A percentile compares a stretch with the other conserved stretches of the same genome.
These are phyloP conservation scores for Neurospora sp. DNA, from an alignment of 495 filamentous ascomycete species.

Conservation along the genomic window DNA sequence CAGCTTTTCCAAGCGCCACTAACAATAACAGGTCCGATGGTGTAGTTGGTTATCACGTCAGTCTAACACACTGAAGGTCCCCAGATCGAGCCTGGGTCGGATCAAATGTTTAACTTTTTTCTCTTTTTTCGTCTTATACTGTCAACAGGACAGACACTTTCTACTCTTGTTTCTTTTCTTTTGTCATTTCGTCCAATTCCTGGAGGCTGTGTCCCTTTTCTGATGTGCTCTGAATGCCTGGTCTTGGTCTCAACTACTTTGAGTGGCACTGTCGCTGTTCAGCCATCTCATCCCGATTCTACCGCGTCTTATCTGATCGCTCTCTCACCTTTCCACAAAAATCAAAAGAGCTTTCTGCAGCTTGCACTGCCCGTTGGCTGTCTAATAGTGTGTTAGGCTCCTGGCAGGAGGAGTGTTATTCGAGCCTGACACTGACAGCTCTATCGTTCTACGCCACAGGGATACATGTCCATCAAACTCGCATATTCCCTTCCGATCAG, in stretches of 20 bases:
- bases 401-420: not conserved
- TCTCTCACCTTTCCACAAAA: too few species aligned
- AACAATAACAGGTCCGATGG: not conserved
- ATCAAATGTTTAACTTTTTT: not conserved
- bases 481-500: not conserved
- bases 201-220: too few species aligned
- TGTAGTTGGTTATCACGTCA: not conserved
- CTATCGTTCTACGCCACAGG: not conserved
- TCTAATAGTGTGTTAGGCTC: not conserved
- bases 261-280: too few species aligned
- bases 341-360: not conserved
- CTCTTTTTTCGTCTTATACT: not conserved
- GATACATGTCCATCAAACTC: not conserved
- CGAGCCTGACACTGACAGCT: not conserved
- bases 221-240: too few species aligned
- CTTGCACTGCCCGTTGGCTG: not conserved
- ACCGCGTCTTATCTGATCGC: too few species aligned
- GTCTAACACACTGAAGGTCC: not conserved
- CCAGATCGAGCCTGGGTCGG: not conserved
- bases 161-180: too few species aligned
- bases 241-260: too few species aligned
- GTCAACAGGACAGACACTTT: too few species aligned
- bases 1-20: accelerated
- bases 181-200: too few species aligned
- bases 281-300: too few species aligned